These are phyloP conservation scores for Lizonia empirigonia DNA, from an alignment of 2,329 filamentous ascomycete species.

Conservation along the genomic window DNA sequence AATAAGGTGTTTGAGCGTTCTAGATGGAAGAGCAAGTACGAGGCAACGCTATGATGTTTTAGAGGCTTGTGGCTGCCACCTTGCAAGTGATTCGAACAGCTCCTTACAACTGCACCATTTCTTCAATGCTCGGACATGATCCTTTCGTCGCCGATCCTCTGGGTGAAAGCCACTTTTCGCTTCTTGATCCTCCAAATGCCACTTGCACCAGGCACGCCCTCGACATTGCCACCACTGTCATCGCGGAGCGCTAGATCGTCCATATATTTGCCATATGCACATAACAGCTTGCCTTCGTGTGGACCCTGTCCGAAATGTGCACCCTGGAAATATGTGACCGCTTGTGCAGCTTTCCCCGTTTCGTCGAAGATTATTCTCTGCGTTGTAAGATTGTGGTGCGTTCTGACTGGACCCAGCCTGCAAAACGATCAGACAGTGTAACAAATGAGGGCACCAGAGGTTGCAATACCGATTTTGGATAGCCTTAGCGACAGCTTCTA, in stretches of 20 bases:
- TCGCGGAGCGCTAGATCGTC: constrained; percentile 45
- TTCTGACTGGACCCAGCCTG: constrained; percentile 49
- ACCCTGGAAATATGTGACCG: constrained; percentile 51
- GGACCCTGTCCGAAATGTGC: constrained; percentile 52
- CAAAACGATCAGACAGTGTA: not conserved
- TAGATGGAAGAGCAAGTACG: not conserved
- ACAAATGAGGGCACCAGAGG: too few relatives aligned
- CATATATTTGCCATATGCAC: constrained; percentile 51
- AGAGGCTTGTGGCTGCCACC: not conserved
- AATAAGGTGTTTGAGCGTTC: not conserved
- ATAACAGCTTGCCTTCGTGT: constrained; percentile 49
- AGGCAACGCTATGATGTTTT: not conserved
- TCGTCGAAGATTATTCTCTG: constrained; percentile 46
- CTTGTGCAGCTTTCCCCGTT: constrained; percentile 40
- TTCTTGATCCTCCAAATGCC: constrained; percentile 49
- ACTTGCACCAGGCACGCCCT: constrained; percentile 46
- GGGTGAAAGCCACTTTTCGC: constrained; percentile 48
- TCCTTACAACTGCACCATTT: not conserved
- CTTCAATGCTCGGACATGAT: constrained; percentile 44
- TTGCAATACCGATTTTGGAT: constrained; percentile 42
- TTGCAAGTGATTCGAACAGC: not conserved
- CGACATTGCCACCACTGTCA: constrained; percentile 26
- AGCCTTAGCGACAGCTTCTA: constrained; percentile 39
- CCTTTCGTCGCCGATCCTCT: constrained; percentile 41
- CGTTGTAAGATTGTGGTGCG: constrained; percentile 53